Evolutionary conservation across 345 rosid genomes (phyloP).

Genomic region (Eucalyptus tenuipes): DNA sequence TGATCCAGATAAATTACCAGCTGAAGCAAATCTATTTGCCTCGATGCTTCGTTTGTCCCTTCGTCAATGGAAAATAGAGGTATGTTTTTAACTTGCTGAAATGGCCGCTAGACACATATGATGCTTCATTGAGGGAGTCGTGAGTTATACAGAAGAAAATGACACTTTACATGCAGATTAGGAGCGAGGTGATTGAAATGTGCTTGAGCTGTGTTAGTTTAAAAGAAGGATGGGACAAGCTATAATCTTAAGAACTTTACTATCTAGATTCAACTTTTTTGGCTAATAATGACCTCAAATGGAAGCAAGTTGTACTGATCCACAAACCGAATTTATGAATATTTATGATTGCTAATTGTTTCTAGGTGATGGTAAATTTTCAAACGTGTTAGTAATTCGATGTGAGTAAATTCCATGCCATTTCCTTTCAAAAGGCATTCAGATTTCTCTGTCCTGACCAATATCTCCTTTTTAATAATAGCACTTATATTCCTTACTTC

Average conservation of each 20-base stretch:
- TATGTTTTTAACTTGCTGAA: background rate
- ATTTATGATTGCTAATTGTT: background rate
- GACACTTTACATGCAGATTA: background rate
- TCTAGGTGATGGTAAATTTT: background rate
- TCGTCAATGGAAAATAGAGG: constrained; percentile 57
- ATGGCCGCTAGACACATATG: background rate
- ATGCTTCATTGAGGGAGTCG: background rate
- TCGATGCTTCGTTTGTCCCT: constrained; percentile 47
- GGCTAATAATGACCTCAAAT: background rate
- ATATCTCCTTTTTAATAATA: background rate
- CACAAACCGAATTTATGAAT: background rate
- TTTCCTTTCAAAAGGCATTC: background rate
- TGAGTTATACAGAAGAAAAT: background rate
- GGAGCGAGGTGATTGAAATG: background rate
- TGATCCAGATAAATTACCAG: constrained; percentile 52
- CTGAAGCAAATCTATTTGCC: constrained; percentile 30
- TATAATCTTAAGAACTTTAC: background rate
- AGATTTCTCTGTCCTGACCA: background rate
- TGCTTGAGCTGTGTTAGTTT: background rate
- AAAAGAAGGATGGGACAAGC: background rate
- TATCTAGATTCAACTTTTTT: background rate
- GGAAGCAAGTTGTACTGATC: background rate
- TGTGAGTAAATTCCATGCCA: background rate
- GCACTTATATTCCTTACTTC: background rate
- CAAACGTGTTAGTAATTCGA: background rate